Conservation (phyloP, 176 grass and related monocot genomes). For the Zea mays region Zm-B73-REFERENCE-NAM-5.0 NC_050105.1:140488501-140489000, state of each 20-base stretch:
- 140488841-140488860: constrained; percentile 52
- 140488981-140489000: not conserved
- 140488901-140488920: constrained; percentile 70
- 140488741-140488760: constrained; percentile 61
- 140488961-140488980: not conserved
- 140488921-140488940: constrained; percentile 78
- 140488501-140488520: not conserved
- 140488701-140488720: constrained; percentile 76
- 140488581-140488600: not conserved
- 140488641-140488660: not conserved
- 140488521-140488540: not conserved
- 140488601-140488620: constrained; percentile 10
- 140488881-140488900: constrained; percentile 86
- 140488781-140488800: constrained; percentile 59
- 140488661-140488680: not conserved
- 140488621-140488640: not conserved
- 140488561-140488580: constrained; percentile 40
- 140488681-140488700: not conserved
- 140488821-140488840: constrained; percentile 90
- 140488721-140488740: constrained; percentile 57
- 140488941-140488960: not conserved
- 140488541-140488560: not conserved
- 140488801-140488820: constrained; percentile 81
- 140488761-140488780: constrained; percentile 64
- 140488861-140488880: constrained; percentile 57